Base-by-base conservation (phyloP, 2,329 filamentous ascomycete species). In the Cladosporium sp. region DNA sequence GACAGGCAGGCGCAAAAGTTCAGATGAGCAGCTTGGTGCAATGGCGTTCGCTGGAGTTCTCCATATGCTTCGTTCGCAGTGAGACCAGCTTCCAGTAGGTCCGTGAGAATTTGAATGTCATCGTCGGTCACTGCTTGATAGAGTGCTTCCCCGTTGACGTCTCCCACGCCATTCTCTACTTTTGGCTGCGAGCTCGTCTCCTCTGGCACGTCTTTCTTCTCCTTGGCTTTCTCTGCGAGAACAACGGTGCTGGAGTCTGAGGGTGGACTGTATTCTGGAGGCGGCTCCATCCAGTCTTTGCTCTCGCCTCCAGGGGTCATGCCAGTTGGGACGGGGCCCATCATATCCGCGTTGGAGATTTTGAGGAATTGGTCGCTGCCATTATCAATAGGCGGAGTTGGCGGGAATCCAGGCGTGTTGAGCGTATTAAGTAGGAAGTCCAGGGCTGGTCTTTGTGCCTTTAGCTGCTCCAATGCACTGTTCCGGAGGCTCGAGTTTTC, bases 21-120 rank as follows among this genome's bases (percentile, higher is more conserved):
- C 12, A 59, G 53, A 38, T 59, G 57, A 2, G 62, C 60, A n/a
- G 60, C 60, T 38, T 59, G 55, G 27, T 64, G 62, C 3, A 64
- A 43, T 12, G 62, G 43, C 36, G 62, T 64, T n/a, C 62, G 57
- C 20, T 56, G 55, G 9, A 63, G 54, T 9, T 56, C 52, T 27
- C 60, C 60, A 16, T 58, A 53, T 1, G 49, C 35, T 15, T 49
- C 53, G n/a, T 50, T 50, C 2, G 48, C 48, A 1, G 32, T 38
- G 3, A 50, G 40, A 1, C 48, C 48, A 5, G 48, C 48, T 18
- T 43, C 46, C 1, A 64, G 55, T 1, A 63, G 52, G 8, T 57
- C 50, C 12, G 22, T 18, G 7, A 62, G 45, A 3, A 54, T 45
- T 16, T 46, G 33, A n/a, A 30, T 43, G 35, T 62, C 53, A 45